Percentiles rank a stretch among this genome's conserved stretches.
phyloP scores from a whole-genome alignment of 2,329 filamentous ascomycete genomes.

The Xylaria sp. region DNA sequence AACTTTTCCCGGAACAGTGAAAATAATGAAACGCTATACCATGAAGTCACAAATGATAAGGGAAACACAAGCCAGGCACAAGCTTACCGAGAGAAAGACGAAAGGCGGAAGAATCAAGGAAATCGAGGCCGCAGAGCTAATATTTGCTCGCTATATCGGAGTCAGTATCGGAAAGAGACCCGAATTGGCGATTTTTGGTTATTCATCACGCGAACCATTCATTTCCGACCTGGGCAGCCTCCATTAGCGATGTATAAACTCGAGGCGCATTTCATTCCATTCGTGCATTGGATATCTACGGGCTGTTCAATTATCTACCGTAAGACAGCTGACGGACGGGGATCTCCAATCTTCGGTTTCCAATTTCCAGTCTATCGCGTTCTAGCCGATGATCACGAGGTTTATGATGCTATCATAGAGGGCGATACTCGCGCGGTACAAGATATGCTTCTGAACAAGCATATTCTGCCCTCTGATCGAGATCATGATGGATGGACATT shows the following conservation, averaged over 20 bases:
- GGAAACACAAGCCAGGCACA: neutral
- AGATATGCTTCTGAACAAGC: neutral
- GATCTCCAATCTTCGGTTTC: neutral
- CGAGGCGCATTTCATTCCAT: neutral
- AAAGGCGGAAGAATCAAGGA: neutral
- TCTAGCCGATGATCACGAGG: neutral
- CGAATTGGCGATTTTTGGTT: neutral
- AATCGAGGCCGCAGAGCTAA: neutral
- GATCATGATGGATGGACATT: neutral
- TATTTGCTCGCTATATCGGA: neutral
- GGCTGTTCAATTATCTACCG: slow-evolving; percentile 1
- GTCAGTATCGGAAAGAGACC: neutral
- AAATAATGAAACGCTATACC: neutral
- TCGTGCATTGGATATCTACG: neutral
- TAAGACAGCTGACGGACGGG: neutral
- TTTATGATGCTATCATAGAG: neutral
- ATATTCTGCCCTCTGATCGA: neutral
- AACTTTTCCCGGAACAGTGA: neutral
- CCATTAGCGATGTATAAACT: neutral
- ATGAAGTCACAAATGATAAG: too few species aligned
- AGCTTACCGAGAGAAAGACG: neutral
- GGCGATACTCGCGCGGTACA: neutral
- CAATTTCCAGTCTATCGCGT: neutral
- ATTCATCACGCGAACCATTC: neutral
- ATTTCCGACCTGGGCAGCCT: neutral